A percentile compares a stretch with the other conserved stretches of the same genome.
Evolutionary conservation across 805 yeast genomes (phyloP).

Genomic region (Maudiozyma bulderi): DNA sequence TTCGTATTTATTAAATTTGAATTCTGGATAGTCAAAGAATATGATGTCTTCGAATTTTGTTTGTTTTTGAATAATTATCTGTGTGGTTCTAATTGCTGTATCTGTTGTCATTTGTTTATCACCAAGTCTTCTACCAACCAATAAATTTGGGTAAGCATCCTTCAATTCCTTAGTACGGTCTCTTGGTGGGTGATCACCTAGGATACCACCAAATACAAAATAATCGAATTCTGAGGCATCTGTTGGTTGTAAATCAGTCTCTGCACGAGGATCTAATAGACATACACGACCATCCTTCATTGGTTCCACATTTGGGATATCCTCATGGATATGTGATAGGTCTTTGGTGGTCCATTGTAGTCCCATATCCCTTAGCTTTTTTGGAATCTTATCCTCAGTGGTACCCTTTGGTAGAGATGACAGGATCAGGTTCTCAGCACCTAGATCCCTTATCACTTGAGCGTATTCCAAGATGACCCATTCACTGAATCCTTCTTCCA

Average conservation of each 20-base stretch:
- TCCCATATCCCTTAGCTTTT: conserved; percentile 46
- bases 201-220: conserved; percentile 92
- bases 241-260: conserved; percentile 56
- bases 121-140: conserved; percentile 81
- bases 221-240: conserved; percentile 65
- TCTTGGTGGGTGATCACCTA: conserved; percentile 86
- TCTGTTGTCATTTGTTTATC: conserved; percentile 93
- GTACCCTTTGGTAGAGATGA: conserved; percentile 66
- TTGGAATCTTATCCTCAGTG: conserved; percentile 55
- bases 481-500: conserved; percentile 94
- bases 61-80: conserved; percentile 55
- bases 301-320: conserved; percentile 37
- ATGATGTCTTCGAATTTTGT: conserved; percentile 59
- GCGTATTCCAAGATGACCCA: conserved; percentile 89
- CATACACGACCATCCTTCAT: conserved; percentile 49
- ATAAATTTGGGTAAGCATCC: conserved; percentile 53
- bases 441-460: conserved; percentile 76
- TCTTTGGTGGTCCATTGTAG: conserved; percentile 78
- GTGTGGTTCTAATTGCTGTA: conserved; percentile 91
- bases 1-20: conserved; percentile 77
- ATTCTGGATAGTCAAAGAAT: conserved; percentile 90
- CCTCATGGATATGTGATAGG: conserved; percentile 37
- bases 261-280: conserved; percentile 83
- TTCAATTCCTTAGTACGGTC: conserved; percentile 90
- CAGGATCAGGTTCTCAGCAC: conserved; percentile 60